Base-by-base conservation (phyloP, 2,329 filamentous ascomycete genomes). In the Gliomastix tumulicola region DNA sequence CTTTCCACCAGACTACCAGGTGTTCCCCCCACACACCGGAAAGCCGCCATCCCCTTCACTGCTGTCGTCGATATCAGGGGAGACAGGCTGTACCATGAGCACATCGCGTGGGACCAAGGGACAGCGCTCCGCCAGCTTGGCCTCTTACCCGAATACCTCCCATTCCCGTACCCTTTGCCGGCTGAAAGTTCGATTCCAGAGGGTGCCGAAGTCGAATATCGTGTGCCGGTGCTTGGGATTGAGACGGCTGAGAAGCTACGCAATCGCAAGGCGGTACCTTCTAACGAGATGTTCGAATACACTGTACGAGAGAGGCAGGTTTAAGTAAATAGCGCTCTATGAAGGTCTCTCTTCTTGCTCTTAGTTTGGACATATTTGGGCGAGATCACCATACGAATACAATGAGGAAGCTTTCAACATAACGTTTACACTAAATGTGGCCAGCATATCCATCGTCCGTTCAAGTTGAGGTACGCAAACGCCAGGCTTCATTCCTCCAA, bases 101-200 rank as follows among this genome's bases (percentile, higher is more conserved):
- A 83, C 42, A 78, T 84, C 11, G 66, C 71, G 9, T 84, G 80
- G 80, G 80, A 84, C 38, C 79, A 84, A 48, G 76, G 68, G 0
- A 82, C 74, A 1, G 74, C 75, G 8, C 55, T 84, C n/a, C 57
- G 69, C 5, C 78, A 82, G 46, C 49, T 78, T 3, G 77, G 73
- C 0, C 44, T 79, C 31, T 47, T 82, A 37, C 57, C 57, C 2
- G 54, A 84, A 39, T 84, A 77, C 42, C 63, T 85, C 0, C 71
- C 74, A 0, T 84, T 78, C 41, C 79, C 78, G 0, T 74, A 81
- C 12, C 16, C 34, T 5, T 7, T 36, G 18, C 34, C 34, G 4
- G 34, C 10, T 3, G 18, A 20, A 2, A 32, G 16, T 15, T 4
- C 22, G 9, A 22, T n/a, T 12, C 13, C 17, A 17, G 17, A 12